Evolutionary conservation across 257 asterid genomes (phyloP).

Genomic region (Capsicum rhomboideum): DNA sequence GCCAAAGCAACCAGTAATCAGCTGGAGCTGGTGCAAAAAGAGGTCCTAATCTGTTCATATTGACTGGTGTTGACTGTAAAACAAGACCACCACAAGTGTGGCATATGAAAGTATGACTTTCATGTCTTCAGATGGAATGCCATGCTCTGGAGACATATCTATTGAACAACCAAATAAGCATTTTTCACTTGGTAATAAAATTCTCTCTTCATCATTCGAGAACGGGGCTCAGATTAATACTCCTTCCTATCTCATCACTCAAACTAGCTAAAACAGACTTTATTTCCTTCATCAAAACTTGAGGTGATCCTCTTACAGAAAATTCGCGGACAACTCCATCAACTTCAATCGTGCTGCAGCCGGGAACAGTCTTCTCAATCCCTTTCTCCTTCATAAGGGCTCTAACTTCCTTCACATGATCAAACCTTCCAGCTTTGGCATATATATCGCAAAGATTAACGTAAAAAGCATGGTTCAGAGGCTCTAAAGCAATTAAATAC

Average conservation of each 20-base stretch:
- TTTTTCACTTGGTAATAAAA: neutral
- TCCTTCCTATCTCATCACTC: constrained; percentile 38
- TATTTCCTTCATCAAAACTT: constrained; percentile 29
- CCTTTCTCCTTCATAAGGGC: constrained; percentile 43
- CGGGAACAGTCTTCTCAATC: constrained; percentile 49
- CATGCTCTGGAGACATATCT: neutral
- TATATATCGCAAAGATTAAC: constrained; percentile 56
- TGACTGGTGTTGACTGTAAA: neutral
- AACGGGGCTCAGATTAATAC: neutral
- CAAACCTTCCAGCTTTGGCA: constrained; percentile 56
- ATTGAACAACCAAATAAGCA: neutral
- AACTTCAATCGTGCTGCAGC: constrained; percentile 59
- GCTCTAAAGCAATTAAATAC: constrained; percentile 46
- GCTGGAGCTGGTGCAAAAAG: no score
- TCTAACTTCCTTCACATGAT: constrained; percentile 42
- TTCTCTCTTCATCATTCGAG: neutral
- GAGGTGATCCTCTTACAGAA: constrained; percentile 51
- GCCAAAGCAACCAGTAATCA: neutral
- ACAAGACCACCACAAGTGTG: neutral
- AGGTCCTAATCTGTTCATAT: neutral
- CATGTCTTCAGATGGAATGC: neutral
- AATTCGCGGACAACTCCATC: constrained; percentile 57
- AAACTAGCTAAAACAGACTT: constrained; percentile 24
- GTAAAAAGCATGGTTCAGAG: constrained; percentile 68
- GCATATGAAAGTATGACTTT: neutral